Evolutionary conservation across 2,329 filamentous ascomycete species (phyloP).

Genomic region (Elsinoe arachidis): DNA sequence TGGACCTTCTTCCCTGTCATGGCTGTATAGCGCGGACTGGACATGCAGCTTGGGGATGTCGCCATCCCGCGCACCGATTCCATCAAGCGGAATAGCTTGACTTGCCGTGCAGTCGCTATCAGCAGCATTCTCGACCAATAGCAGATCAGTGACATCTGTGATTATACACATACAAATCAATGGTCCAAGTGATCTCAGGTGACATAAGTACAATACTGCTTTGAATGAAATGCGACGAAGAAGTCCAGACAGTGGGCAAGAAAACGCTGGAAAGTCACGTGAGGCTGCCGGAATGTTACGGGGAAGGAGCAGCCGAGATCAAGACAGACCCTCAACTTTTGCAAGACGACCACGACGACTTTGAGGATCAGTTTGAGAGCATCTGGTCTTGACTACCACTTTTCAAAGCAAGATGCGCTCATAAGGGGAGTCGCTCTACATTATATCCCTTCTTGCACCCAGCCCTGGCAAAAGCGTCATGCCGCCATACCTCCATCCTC

Average conservation of each 20-base stretch:
- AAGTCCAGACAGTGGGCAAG: neutral
- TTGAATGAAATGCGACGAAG: too few relatives aligned
- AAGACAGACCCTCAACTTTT: neutral
- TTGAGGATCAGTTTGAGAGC: neutral
- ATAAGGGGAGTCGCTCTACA: neutral
- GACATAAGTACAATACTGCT: too few relatives aligned
- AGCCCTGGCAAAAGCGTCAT: conserved; percentile 37
- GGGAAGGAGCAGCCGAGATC: neutral
- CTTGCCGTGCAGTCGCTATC: neutral
- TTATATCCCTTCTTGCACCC: neutral
- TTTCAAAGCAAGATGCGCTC: neutral
- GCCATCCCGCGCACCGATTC: conserved; percentile 2
- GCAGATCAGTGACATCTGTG: neutral
- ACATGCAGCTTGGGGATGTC: conserved; percentile 4
- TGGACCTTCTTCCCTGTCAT: neutral
- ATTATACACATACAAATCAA: too few relatives aligned
- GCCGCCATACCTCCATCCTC: conserved; percentile 81
- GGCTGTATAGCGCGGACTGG: neutral
- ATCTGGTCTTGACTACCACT: neutral
- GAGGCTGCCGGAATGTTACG: too few relatives aligned
- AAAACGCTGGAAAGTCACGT: neutral
- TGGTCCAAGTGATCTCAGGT: too few relatives aligned
- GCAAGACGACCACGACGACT: neutral
- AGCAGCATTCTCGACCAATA: neutral
- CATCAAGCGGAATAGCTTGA: neutral